A percentile compares a stretch with the other conserved stretches of the same genome.
These are phyloP conservation scores for Metarhizium sp. DNA, from an alignment of 2,329 filamentous ascomycete species.

Conservation along the genomic window DNA sequence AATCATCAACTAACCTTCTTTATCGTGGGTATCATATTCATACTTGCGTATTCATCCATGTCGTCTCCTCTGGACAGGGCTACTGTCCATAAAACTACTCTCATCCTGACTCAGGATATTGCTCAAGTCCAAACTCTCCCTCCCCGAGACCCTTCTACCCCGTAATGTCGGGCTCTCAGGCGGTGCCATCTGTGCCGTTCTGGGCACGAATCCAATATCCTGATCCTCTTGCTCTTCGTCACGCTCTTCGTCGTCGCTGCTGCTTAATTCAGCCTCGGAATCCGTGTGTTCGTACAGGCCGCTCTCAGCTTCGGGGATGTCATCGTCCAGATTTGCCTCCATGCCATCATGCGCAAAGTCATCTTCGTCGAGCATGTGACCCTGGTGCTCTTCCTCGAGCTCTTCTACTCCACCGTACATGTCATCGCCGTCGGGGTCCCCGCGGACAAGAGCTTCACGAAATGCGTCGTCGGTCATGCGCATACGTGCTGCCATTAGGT, in stretches of 20 bases:
- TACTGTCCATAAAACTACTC: constrained; percentile 47
- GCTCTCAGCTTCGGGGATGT: constrained; percentile 56
- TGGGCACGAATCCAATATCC: constrained; percentile 30
- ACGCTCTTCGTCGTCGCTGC: constrained; percentile 27
- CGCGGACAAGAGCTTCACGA: constrained; percentile 46
- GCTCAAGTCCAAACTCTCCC: constrained; percentile 47
- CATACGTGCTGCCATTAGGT: constrained; percentile 40
- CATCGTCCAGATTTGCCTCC: constrained; percentile 62
- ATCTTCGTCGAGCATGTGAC: constrained; percentile 55
- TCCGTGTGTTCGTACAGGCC: constrained; percentile 70
- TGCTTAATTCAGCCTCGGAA: constrained; percentile 55
- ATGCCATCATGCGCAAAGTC: constrained; percentile 44
- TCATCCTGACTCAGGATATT: constrained; percentile 46
- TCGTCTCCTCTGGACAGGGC: constrained; percentile 25
- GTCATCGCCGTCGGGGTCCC: constrained; percentile 36
- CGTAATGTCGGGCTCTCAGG: constrained; percentile 29
- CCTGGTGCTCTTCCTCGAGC: constrained; percentile 43
- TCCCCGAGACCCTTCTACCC: constrained; percentile 14
- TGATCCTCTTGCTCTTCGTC: constrained; percentile 12
- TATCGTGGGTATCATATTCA: background rate
- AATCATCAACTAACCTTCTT: background rate
- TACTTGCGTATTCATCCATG: background rate
- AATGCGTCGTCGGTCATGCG: constrained; percentile 53
- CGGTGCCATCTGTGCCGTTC: constrained; percentile 22
- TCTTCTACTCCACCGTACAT: constrained; percentile 46